Evolutionary conservation across 2,329 filamentous ascomycete genomes (phyloP), one percentile per base, ranked within the genome.

Genomic region (Trichoderma aggressivum): DNA sequence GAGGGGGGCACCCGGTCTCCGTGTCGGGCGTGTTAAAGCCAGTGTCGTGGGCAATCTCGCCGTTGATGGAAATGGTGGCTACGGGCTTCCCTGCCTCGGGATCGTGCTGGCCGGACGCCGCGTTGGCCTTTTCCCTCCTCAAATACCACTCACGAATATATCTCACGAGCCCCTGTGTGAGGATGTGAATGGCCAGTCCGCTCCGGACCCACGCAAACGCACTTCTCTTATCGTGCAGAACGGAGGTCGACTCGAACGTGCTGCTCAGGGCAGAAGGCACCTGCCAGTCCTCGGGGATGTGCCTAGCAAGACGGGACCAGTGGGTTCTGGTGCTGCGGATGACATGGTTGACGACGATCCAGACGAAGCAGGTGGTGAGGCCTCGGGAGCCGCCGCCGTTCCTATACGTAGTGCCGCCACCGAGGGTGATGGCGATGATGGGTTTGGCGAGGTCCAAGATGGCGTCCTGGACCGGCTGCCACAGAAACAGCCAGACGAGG

Each of bases 391-490:
- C 89, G 65, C 91, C 89, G 65, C 90, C 90, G 72, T 90, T 88
- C 75, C 87, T 88, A 8, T 89, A 89, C 74, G 87, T 90, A 8
- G 90, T 91, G 72, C 94, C 94, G 72, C 94, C 94, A 73, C 94
- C 94, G 12, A 98, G 84, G 0, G 94, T 97, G 71, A 97, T 90
- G 71, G 94, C 94, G 78, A 98, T 97, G 78, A 97, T 94, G 71
- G 95, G 93, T 81, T 98, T 95, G 72, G 94, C 94, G 66, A 97
- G 87, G 79, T 98, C 94, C 75, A 98, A 86, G 71, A 95, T 91
- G 78, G 97, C 91, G 78, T 93, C 93, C 79, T 97, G 94, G 74
- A 95, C 88, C 71, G 94, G 93, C 36, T 90, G 90, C 92, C 92
- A 97, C 73, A 97, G 86, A 75, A 96, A 92, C 60, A 97, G 85